Base-by-base conservation (phyloP, 768 basidiomycete species). In the Pisolithus albus region DNA sequence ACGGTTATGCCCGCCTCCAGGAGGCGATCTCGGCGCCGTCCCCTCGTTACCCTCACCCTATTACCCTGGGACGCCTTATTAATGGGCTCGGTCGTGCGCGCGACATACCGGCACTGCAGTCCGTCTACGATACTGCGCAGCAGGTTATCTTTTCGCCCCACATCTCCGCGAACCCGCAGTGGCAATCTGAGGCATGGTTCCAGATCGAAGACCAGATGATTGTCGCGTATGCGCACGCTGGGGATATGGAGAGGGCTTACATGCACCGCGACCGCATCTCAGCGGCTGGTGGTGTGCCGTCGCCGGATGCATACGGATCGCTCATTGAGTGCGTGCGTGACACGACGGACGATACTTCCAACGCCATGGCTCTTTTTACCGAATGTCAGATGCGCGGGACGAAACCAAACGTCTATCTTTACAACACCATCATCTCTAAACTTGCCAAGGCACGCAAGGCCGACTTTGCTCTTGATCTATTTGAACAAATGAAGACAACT, bases 401-500 rank as follows among this genome's bases (percentile, higher is more conserved):
- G 37, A 58, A 61, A 30, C 86, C 92, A 15, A 93, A 90, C 62
- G 76, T 86, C 44, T 99, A 86, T 70, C 79, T 99, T 37, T 99
- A 88, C 75, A 98, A 99, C 74, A 97, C 91, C 59, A 86, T 94
- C 71, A 97, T 99, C 69, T 92, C 90, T 56, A 94, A 95, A 72
- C 79, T 99, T 9, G 84, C 92, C 30, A 92, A 88, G 67, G 96
- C 96, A 3, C 81, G 96, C 58, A 95, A 95, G 69, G 91, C 92
- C 0, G 93, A 96, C 56, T 75, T 82, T 45, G 93, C 92, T 0
- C 70, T 99, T 49, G 83, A 86, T 54, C 71, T 97, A 55, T 99
- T 98, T 78, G 77, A 83, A 47, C 75, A 83, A 61, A 94, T 97
- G 92, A 90, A 90, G 72, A 69, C 72, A 5, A 68, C 64, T 18